A percentile compares a stretch with the other conserved stretches of the same genome.
These are phyloP conservation scores for Hura crepitans DNA, from an alignment of 441 rosid species.

Conservation along the genomic window DNA sequence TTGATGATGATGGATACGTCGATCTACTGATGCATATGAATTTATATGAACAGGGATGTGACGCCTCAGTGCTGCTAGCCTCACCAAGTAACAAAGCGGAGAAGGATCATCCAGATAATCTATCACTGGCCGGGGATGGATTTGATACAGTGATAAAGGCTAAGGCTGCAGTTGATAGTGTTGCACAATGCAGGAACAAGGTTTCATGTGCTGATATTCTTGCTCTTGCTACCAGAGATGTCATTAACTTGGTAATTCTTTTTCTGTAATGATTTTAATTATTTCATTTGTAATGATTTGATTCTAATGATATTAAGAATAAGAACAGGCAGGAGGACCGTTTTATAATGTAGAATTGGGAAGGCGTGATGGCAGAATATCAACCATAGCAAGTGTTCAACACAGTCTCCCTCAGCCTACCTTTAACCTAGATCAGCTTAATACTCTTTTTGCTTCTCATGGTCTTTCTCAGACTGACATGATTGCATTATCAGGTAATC, in stretches of 20 bases:
- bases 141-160: conserved; percentile 83
- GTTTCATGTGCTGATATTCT: conserved; percentile 88
- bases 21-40: too few relatives aligned
- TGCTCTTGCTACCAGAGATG: conserved; percentile 77
- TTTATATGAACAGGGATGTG: conserved; percentile 54
- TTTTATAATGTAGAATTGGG: conserved; percentile 71
- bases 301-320: too few relatives aligned
- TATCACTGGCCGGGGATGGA: conserved; percentile 83
- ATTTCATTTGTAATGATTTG: background rate
- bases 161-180: conserved; percentile 58
- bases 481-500: conserved; percentile 94
- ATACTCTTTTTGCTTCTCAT: conserved; percentile 44
- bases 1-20: too few relatives aligned
- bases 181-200: conserved; percentile 55
- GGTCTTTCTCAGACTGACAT: conserved; percentile 72
- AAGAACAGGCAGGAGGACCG: conserved; percentile 77
- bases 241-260: conserved; percentile 34
- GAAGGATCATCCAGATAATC: conserved; percentile 75
- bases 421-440: conserved; percentile 54
- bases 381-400: conserved; percentile 50
- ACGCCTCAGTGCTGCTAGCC: conserved; percentile 63
- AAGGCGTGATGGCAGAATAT: conserved; percentile 69
- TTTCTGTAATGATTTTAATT: too few relatives aligned
- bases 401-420: conserved; percentile 60
- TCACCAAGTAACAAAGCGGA: conserved; percentile 59